These are phyloP conservation scores for Galeopsis tetrahit DNA, from an alignment of 257 asterid species.

Conservation along the genomic window DNA sequence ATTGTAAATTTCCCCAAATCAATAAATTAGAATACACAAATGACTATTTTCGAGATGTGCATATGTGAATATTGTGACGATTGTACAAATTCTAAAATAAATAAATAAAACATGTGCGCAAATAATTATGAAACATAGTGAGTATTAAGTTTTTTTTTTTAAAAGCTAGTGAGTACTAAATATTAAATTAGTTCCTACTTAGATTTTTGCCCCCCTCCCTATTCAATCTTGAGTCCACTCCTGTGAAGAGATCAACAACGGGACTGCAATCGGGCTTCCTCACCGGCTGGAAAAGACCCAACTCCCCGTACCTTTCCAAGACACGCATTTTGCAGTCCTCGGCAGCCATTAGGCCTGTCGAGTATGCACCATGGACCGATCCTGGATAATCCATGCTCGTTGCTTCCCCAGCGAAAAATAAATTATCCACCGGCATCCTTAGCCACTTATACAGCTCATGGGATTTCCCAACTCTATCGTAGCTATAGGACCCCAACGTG, in stretches of 20 bases:
- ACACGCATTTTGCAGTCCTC: conserved; percentile 93
- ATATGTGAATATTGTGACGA: too few species aligned
- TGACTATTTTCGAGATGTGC: too few species aligned
- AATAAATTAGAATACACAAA: too few species aligned
- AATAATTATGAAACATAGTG: too few species aligned
- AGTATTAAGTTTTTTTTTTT: too few species aligned
- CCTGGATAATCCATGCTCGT: conserved; percentile 82
- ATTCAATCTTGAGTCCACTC: background rate
- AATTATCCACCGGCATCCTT: conserved; percentile 80
- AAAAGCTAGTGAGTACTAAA: too few species aligned
- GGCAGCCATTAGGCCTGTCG: conserved; percentile 88
- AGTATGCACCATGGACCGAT: conserved; percentile 88
- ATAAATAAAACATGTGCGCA: too few species aligned
- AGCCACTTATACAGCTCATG: conserved; percentile 75
- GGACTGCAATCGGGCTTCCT: conserved; percentile 58
- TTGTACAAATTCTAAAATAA: too few species aligned
- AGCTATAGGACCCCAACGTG: conserved; percentile 87
- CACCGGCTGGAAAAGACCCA: conserved; percentile 79
- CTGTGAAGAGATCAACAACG: conserved; percentile 71
- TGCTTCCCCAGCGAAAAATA: conserved; percentile 85
- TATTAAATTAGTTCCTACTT: too few species aligned
- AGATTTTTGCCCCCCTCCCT: too few species aligned
- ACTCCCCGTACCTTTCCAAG: conserved; percentile 76
- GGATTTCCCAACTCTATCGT: conserved; percentile 70
- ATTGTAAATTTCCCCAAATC: too few species aligned